Percentiles rank a stretch among this genome's conserved stretches.
Conservation (phyloP, 805 yeast species). For the Saccharomyces mikatae region DNA sequence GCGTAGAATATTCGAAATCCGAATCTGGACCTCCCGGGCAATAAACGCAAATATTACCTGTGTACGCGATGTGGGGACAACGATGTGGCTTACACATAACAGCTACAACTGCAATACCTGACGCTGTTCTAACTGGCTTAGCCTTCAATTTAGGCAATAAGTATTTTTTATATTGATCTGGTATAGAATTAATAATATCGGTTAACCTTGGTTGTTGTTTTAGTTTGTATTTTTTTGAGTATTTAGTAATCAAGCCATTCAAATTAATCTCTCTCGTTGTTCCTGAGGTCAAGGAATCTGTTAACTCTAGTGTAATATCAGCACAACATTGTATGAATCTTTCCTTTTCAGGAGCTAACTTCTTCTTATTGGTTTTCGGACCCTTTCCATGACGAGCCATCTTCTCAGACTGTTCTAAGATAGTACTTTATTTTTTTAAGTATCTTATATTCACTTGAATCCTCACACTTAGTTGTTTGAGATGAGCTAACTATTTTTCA, state of each 20-base stretch:
- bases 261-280: conserved; percentile 49
- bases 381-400: conserved; percentile 34
- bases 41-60: conserved; percentile 96
- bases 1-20: conserved; percentile 96
- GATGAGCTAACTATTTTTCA: background rate
- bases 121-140: conserved; percentile 97
- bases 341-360: conserved; percentile 84
- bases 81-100: conserved; percentile 99
- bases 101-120: conserved; percentile 98
- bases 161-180: conserved; percentile 90
- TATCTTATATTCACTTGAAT: background rate
- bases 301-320: conserved; percentile 80
- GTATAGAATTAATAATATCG: conserved; percentile 89
- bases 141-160: conserved; percentile 90
- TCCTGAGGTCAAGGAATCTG: conserved; percentile 62
- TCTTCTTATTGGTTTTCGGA: conserved; percentile 43
- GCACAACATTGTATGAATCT: conserved; percentile 88
- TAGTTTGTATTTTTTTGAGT: conserved; percentile 83
- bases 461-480: background rate
- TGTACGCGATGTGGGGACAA: conserved; percentile 97
- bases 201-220: conserved; percentile 90
- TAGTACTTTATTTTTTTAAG: background rate
- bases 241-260: conserved; percentile 79
- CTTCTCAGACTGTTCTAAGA: background rate
- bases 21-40: conserved; percentile 99